Evolutionary conservation across 2,329 filamentous ascomycete genomes (phyloP), one percentile per base, ranked within the genome.

Genomic region (Aspergillus neoniger): DNA sequence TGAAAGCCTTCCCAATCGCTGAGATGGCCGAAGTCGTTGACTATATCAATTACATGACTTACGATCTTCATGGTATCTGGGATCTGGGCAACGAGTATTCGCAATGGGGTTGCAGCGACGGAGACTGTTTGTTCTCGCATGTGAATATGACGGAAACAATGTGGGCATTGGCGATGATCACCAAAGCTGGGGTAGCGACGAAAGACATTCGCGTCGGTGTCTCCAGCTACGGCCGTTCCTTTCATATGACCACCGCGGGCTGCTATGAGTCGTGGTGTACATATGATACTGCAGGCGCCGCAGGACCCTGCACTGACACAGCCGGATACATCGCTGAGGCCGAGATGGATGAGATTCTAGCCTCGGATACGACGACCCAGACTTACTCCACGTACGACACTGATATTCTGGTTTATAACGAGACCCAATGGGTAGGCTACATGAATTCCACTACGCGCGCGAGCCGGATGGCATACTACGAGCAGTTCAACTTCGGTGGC

Each of bases 31-130:
- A 66, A 2, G 61, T 70, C 0, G 64, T 76, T 5, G 72, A 75
- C 58, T 77, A 76, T 56, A 69, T 75, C n/a, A 64, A 74, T 14
- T 77, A 67, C 58, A 79, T 79, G 75, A 76, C 75, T 0, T 80
- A 79, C 52, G 75, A 79, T 58, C 65, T 78, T 1, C 67, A 72
- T 51, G 68, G 69, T 3, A 65, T 68, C 48, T 69, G 64, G 67
- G 74, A 77, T 47, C 62, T 51, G 17, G 63, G 59, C 4, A 74
- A 69, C 48, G 49, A 60, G 32, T 69, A 60, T 44, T 47, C 67
- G 0, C 21, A 59, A 2, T 41, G 58, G 1, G 72, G 71, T 2
- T 76, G 73, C 48, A 25, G 52, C 4, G 3, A 28, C 8, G 69
- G 72, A 3, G 64, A 67, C 38, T 74, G 77, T 48, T 69, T 79